Evolutionary conservation across 1,284 basidiomycete genomes (phyloP).

Genomic region (Cerioporus squamosus): DNA sequence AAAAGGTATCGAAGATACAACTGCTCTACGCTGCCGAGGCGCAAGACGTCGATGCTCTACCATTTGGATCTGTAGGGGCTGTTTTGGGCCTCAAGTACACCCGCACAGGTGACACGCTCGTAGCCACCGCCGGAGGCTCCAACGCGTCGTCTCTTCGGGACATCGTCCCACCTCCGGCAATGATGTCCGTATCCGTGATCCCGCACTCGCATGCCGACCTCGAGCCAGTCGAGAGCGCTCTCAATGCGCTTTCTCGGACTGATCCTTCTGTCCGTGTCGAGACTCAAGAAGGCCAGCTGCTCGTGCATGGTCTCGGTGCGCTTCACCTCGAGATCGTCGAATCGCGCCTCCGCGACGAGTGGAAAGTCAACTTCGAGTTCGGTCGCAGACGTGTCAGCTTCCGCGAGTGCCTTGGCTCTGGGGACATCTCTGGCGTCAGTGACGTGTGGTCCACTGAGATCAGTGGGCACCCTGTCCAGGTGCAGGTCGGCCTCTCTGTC

Average conservation of each 20-base stretch:
- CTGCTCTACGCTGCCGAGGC: constrained; percentile 80
- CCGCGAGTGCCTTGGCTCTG: constrained; percentile 67
- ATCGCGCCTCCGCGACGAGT: constrained; percentile 79
- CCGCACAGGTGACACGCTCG: constrained; percentile 87
- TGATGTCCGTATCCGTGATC: constrained; percentile 80
- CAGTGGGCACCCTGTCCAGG: constrained; percentile 51
- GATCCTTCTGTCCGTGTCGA: constrained; percentile 86
- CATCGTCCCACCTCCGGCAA: constrained; percentile 75
- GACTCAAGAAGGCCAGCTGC: constrained; percentile 78
- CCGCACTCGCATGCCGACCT: constrained; percentile 84
- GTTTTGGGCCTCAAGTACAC: constrained; percentile 84
- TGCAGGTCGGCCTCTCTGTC: constrained; percentile 56
- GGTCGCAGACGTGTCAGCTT: constrained; percentile 81
- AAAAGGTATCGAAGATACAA: constrained; percentile 78
- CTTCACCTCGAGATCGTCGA: constrained; percentile 90
- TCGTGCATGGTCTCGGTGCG: constrained; percentile 84
- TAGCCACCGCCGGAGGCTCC: constrained; percentile 48
- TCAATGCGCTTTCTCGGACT: constrained; percentile 78
- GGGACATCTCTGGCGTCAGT: constrained; percentile 30
- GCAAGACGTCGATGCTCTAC: constrained; percentile 81
- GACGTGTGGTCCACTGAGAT: constrained; percentile 66
- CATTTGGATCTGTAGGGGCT: constrained; percentile 86
- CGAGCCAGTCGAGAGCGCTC: constrained; percentile 75
- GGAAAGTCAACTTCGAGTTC: constrained; percentile 78
- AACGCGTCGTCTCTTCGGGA: constrained; percentile 54